Conservation (phyloP, 345 rosid species). For the Trapa incisa region DNA sequence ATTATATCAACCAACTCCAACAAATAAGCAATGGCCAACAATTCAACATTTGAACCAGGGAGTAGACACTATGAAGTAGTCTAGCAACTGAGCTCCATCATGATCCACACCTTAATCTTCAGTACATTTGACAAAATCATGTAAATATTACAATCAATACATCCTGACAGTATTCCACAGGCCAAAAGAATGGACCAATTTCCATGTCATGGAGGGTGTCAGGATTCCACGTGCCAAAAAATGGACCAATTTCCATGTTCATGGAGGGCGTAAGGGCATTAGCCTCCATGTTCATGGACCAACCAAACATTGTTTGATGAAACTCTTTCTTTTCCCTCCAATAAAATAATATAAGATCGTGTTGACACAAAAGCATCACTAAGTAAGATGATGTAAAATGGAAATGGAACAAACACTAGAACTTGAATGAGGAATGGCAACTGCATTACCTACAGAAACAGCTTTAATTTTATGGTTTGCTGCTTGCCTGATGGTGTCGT, state of each 20-base stretch:
- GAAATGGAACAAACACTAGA: neutral
- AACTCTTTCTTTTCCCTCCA: neutral
- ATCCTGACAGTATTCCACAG: neutral
- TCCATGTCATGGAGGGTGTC: neutral
- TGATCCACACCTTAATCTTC: neutral
- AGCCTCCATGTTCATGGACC: neutral
- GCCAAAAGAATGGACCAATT: neutral
- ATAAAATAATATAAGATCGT: neutral
- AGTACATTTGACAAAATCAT: too few species aligned
- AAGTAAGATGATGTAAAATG: neutral
- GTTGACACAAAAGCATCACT: neutral
- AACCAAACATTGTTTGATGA: neutral
- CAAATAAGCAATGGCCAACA: neutral
- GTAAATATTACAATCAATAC: neutral
- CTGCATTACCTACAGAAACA: slow-evolving; percentile 8
- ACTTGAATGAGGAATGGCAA: slow-evolving; percentile 1
- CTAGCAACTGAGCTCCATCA: neutral
- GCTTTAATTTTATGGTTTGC: slow-evolving; percentile 4
- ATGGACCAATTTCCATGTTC: neutral
- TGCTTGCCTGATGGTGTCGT: slow-evolving; percentile 28
- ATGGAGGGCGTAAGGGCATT: neutral
- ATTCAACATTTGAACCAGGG: neutral
- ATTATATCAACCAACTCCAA: neutral
- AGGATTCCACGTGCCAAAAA: neutral
- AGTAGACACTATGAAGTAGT: neutral